Percentiles rank a stretch among this genome's conserved stretches.
phyloP scores from a whole-genome alignment of 306 rosid genomes.

The Glycine soja region DNA sequence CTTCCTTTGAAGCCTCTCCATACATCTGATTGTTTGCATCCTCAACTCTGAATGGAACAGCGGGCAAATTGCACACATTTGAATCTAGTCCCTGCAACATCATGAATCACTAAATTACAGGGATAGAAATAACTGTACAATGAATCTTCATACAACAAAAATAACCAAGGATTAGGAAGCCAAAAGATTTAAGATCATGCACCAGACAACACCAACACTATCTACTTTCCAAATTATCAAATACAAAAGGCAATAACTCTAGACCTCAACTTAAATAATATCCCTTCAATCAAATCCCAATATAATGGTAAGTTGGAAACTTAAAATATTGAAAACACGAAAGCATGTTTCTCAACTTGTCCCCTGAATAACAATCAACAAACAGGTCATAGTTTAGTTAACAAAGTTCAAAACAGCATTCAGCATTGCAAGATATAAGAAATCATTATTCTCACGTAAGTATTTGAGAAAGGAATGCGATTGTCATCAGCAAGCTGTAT shows the following conservation, averaged over 20 bases:
- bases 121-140: constrained; percentile 12
- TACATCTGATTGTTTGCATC: constrained; percentile 50
- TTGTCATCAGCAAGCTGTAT: constrained; percentile 60
- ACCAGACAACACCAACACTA: constrained; percentile 7
- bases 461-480: constrained; percentile 47
- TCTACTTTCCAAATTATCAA: constrained; percentile 23
- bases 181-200: constrained; percentile 29
- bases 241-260: constrained; percentile 3
- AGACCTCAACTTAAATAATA: background rate
- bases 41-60: constrained; percentile 52
- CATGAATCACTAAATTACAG: constrained; percentile 41
- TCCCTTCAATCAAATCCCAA: background rate
- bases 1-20: constrained; percentile 53
- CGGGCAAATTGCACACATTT: constrained; percentile 45
- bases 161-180: background rate
- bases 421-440: constrained; percentile 15
- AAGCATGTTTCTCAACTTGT: constrained; percentile 23
- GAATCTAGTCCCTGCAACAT: constrained; percentile 57
- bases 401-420: background rate
- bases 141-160: constrained; percentile 3
- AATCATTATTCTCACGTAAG: constrained; percentile 47
- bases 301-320: constrained; percentile 27
- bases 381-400: constrained; percentile 1
- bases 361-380: constrained; percentile 19
- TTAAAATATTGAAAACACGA: constrained; percentile 2